Evolutionary conservation across 225 moss, liverwort and hornwort species (phyloP), one percentile per base, ranked within the genome.

Genomic region (Lunularia cruciata): DNA sequence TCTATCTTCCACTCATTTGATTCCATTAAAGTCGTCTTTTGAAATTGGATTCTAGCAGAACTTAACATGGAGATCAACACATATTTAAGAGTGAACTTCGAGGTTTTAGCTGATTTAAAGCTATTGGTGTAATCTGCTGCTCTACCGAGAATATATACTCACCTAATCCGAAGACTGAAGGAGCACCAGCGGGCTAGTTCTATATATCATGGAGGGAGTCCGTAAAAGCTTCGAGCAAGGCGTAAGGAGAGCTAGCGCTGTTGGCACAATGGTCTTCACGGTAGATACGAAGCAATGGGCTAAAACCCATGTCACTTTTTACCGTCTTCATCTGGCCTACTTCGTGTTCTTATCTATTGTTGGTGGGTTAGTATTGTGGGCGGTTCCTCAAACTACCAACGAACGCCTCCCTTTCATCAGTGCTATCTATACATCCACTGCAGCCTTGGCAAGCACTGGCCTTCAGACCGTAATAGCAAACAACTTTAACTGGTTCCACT

Each of bases 391-490:
- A n/a, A 62, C 64, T 10, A 45, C 37, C 52, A 64, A 57, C 27
- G 42, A 60, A 10, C 54, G 65, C 26, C 20, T 75, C n/a, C 45
- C 62, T 20, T 69, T 75, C 37, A 63, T 75, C 36, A 74, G 74
- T 47, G 79, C 79, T n/a, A 54, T 69, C n/a, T 79, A 68, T 39
- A 79, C 79, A 6, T 53, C 69, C n/a, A 69, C 75, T 32, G 74
- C 74, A 20, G 69, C 57, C 7, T 5, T 72, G 26, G 69, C 73
- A 23, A 70, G 63, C 18, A 74, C 74, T 16, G 79, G 79, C 6
- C 65, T 79, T 8, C 74, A 74, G 45, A 70, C 64, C 12, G 64
- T 79, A 54, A 47, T 47, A n/a, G 63, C 69, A 12, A 31, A 15
- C 22, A 59, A 64, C 32, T 70, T 79, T 39, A 79, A 74, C 35